These are phyloP conservation scores for Kokia cookei DNA, from an alignment of 441 rosid species.

Conservation along the genomic window DNA sequence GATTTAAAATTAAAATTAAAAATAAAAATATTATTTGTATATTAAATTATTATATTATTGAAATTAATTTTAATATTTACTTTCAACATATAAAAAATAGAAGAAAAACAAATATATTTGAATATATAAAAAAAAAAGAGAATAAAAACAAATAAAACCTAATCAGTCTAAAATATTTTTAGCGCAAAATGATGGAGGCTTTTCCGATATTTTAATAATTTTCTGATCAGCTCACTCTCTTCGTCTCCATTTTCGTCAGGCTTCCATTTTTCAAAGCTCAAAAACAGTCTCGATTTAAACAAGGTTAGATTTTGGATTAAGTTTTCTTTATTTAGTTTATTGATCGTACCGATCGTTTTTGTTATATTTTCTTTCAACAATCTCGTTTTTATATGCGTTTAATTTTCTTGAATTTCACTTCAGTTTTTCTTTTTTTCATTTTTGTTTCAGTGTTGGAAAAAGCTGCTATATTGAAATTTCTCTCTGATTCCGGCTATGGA, in stretches of 20 bases:
- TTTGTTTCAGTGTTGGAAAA: neutral
- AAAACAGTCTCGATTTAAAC: neutral
- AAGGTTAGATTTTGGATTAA: neutral
- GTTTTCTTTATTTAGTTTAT: neutral
- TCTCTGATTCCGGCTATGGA: conserved; percentile 26
- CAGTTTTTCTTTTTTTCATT: neutral
- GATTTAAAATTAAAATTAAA: too few species aligned
- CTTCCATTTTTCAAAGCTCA: neutral
- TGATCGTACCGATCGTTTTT: neutral
- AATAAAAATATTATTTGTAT: too few species aligned
- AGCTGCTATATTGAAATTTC: neutral
- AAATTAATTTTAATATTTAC: too few species aligned
- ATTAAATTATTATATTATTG: too few species aligned
- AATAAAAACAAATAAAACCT: neutral
- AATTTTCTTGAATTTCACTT: neutral
- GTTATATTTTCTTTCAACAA: neutral
- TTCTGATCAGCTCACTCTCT: neutral
- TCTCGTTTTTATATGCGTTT: neutral
- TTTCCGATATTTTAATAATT: neutral
- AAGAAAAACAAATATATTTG: neutral
- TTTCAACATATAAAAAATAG: neutral
- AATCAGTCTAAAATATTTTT: neutral
- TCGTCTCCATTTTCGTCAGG: neutral
- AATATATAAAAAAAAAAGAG: neutral
- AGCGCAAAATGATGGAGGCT: neutral